Conservation (phyloP, 345 rosid genomes). For the Boechera stricta region DNA sequence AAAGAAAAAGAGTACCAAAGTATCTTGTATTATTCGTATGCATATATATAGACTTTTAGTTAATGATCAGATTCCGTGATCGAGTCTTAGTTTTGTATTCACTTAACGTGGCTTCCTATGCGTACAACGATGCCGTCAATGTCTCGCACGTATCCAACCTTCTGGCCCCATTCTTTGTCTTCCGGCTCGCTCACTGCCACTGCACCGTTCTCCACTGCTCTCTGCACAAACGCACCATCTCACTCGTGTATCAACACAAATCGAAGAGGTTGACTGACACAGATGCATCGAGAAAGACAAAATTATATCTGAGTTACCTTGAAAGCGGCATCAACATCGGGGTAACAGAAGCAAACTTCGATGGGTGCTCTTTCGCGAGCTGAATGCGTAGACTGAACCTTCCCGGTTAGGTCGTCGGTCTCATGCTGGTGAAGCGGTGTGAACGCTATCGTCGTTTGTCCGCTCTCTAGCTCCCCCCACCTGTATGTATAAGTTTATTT, state of each 20-base stretch:
- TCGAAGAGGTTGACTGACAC: background rate
- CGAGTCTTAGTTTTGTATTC: conserved; percentile 39
- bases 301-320: conserved; percentile 51
- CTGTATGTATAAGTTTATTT: conserved; percentile 32
- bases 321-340: conserved; percentile 79
- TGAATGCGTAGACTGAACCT: conserved; percentile 52
- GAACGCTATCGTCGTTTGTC: conserved; percentile 84
- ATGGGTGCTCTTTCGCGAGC: conserved; percentile 53
- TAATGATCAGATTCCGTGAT: conserved; percentile 3
- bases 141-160: conserved; percentile 84
- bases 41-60: background rate
- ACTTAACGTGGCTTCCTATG: conserved; percentile 66
- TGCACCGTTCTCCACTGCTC: conserved; percentile 88
- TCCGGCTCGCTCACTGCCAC: conserved; percentile 68
- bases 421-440: conserved; percentile 80
- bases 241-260: background rate
- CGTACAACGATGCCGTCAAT: conserved; percentile 70
- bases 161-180: conserved; percentile 91
- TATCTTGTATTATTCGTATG: conserved; percentile 24
- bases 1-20: background rate
- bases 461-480: conserved; percentile 93
- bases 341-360: conserved; percentile 78
- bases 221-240: conserved; percentile 47
- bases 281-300: background rate
- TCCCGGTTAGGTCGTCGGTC: conserved; percentile 72